Evolutionary conservation across 768 basidiomycete species (phyloP).

Genomic region (Mycena rosella): DNA sequence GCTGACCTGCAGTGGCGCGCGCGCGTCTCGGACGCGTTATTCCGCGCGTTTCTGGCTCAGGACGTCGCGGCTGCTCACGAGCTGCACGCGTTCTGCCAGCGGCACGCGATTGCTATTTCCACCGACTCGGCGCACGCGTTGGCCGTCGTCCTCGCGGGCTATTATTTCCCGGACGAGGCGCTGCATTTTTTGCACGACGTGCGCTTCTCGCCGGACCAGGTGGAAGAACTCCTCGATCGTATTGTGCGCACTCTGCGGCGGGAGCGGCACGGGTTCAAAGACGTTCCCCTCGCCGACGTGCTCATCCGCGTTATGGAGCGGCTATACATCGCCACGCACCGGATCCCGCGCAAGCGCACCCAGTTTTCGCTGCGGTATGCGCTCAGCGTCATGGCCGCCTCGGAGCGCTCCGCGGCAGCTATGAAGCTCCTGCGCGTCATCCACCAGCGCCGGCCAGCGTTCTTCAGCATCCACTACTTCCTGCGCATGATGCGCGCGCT

Average conservation of each 20-base stretch:
- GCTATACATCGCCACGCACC: constrained; percentile 48
- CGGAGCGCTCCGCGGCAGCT: constrained; percentile 51
- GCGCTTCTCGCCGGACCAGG: constrained; percentile 45
- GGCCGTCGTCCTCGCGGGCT: constrained; percentile 47
- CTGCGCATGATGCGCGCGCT: constrained; percentile 55
- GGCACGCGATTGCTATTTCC: constrained; percentile 41
- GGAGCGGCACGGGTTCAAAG: constrained; percentile 47
- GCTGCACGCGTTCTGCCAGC: constrained; percentile 49
- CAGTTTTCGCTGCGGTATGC: constrained; percentile 65
- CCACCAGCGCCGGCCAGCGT: constrained; percentile 46
- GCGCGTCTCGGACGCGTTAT: constrained; percentile 44
- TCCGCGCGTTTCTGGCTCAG: constrained; percentile 40
- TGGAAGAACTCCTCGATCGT: constrained; percentile 53
- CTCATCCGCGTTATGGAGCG: constrained; percentile 51
- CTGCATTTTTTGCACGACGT: constrained; percentile 50
- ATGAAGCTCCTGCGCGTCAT: constrained; percentile 57
- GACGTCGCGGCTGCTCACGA: constrained; percentile 49
- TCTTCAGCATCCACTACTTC: constrained; percentile 57
- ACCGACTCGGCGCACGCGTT: constrained; percentile 44
- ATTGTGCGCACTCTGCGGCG: constrained; percentile 54
- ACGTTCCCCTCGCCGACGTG: constrained; percentile 44
- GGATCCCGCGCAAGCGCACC: constrained; percentile 44
- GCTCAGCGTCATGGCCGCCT: constrained; percentile 54
- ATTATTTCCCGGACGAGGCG: constrained; percentile 45
- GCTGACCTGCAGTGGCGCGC: constrained; percentile 37